Conservation (phyloP, 768 basidiomycete species). For the Pleurotus salmoneostramineus region DNA sequence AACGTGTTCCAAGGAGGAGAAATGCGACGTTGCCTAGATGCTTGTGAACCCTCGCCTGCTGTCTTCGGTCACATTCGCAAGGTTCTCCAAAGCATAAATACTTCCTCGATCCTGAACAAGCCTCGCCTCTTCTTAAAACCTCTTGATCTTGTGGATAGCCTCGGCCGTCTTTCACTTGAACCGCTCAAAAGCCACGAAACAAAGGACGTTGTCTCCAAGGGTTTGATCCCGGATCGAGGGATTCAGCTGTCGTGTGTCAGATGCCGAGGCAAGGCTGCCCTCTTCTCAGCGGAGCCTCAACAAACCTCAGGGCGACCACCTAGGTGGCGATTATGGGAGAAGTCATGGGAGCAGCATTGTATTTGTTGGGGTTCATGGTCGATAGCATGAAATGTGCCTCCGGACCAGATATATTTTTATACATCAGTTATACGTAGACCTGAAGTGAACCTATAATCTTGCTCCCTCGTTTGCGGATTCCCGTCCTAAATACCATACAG, state of each 20-base stretch:
- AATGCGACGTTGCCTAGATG: conserved; percentile 48
- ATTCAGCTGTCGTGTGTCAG: conserved; percentile 48
- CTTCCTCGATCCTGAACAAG: conserved; percentile 54
- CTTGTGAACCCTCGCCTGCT: conserved; percentile 50
- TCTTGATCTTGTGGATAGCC: conserved; percentile 63
- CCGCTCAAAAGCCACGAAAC: conserved; percentile 29
- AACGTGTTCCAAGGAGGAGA: conserved; percentile 41
- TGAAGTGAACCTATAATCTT: neutral
- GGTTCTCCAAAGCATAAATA: conserved; percentile 41
- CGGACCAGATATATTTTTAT: neutral
- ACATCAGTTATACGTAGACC: neutral
- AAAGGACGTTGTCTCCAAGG: conserved; percentile 67
- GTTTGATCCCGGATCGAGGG: conserved; percentile 34
- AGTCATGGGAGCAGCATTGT: conserved; percentile 54
- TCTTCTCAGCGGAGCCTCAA: conserved; percentile 25
- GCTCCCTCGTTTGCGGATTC: neutral
- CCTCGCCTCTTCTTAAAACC: conserved; percentile 71
- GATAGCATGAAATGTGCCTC: conserved; percentile 3
- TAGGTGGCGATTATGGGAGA: conserved; percentile 64
- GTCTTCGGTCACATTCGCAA: conserved; percentile 40
- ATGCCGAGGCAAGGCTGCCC: conserved; percentile 57
- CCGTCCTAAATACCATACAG: conserved; percentile 24
- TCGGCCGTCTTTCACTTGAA: conserved; percentile 35
- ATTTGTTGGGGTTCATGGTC: conserved; percentile 72
- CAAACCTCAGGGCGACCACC: conserved; percentile 24